Evolutionary conservation across 495 filamentous ascomycete species (phyloP).

Genomic region (Penicillium manginii): DNA sequence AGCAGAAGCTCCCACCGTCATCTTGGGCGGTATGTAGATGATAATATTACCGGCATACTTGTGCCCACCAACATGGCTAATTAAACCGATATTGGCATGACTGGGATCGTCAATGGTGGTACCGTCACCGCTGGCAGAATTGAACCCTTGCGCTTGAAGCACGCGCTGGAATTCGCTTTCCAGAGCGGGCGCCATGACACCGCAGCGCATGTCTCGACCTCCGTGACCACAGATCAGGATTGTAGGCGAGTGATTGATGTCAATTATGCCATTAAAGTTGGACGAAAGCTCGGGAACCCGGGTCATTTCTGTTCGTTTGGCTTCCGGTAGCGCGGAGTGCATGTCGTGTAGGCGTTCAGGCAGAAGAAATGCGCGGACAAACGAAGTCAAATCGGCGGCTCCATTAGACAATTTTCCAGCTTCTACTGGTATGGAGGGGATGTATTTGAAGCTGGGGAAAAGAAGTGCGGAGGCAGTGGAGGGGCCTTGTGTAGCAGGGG

Average conservation of each 20-base stretch:
- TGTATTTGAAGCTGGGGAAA: slow-evolving; percentile 77
- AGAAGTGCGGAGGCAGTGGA: slow-evolving; percentile 67
- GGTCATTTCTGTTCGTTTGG: slow-evolving; percentile 33
- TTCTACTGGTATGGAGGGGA: slow-evolving; percentile 64
- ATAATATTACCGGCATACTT: slow-evolving; percentile 95
- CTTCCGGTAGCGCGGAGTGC: slow-evolving; percentile 53
- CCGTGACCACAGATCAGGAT: slow-evolving; percentile 87
- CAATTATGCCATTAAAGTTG: slow-evolving; percentile 45
- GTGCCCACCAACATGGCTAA: slow-evolving; percentile 91
- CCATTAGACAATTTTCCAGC: slow-evolving; percentile 9
- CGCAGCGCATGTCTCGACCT: slow-evolving; percentile 78
- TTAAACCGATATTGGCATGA: slow-evolving; percentile 66
- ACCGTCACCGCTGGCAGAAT: slow-evolving; percentile 15
- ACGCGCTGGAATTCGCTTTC: slow-evolving; percentile 65
- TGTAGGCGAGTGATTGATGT: slow-evolving; percentile 65
- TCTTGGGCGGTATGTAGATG: slow-evolving; percentile 75
- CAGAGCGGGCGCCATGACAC: slow-evolving; percentile 74
- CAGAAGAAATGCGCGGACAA: slow-evolving; percentile 47
- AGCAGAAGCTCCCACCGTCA: slow-evolving; percentile 28
- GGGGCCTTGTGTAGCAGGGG: slow-evolving; percentile 44
- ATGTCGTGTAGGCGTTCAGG: slow-evolving; percentile 61
- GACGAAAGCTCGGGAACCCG: slow-evolving; percentile 34
- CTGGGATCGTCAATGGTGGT: slow-evolving; percentile 30
- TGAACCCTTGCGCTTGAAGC: slow-evolving; percentile 41
- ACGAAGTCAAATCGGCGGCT: slow-evolving; percentile 32